Evolutionary conservation across 2,329 filamentous ascomycete genomes (phyloP).

Genomic region (Exutisphaerella laricina): DNA sequence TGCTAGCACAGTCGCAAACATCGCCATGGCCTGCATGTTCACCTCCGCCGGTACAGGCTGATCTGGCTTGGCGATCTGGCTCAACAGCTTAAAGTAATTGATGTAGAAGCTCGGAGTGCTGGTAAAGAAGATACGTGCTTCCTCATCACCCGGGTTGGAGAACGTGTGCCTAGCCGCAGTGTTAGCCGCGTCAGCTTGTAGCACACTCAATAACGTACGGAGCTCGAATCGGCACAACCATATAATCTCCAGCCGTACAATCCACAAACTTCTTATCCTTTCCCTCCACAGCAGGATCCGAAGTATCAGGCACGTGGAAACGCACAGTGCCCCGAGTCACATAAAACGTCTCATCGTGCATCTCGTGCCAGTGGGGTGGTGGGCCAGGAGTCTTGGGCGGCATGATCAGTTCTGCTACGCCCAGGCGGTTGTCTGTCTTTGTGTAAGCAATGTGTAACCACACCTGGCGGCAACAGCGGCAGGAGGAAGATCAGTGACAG

Average conservation of each 20-base stretch:
- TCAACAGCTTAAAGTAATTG: conserved; percentile 52
- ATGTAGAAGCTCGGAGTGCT: conserved; percentile 54
- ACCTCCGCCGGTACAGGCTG: conserved; percentile 46
- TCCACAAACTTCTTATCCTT: conserved; percentile 40
- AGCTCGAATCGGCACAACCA: conserved; percentile 50
- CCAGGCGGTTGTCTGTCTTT: conserved; percentile 44
- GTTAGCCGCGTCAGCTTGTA: background rate
- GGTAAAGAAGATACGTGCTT: conserved; percentile 53
- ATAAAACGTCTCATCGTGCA: conserved; percentile 56
- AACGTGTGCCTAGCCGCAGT: conserved; percentile 48
- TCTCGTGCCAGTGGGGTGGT: conserved; percentile 51
- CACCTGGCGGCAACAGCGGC: background rate
- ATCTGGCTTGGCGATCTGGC: conserved; percentile 41
- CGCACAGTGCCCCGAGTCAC: conserved; percentile 49
- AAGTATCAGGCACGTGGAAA: conserved; percentile 43
- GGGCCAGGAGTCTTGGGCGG: conserved; percentile 45
- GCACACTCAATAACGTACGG: conserved; percentile 27
- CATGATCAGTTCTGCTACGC: conserved; percentile 46
- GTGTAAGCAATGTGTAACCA: background rate
- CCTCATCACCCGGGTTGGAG: conserved; percentile 50
- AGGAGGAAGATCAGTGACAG: conserved; percentile 1
- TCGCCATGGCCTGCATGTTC: conserved; percentile 45
- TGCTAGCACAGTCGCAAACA: conserved; percentile 47
- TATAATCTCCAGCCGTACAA: conserved; percentile 49
- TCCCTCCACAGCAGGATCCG: conserved; percentile 17